Conservation (phyloP, 805 yeast genomes). For the Zygosaccharomyces gambellarensis region DNA sequence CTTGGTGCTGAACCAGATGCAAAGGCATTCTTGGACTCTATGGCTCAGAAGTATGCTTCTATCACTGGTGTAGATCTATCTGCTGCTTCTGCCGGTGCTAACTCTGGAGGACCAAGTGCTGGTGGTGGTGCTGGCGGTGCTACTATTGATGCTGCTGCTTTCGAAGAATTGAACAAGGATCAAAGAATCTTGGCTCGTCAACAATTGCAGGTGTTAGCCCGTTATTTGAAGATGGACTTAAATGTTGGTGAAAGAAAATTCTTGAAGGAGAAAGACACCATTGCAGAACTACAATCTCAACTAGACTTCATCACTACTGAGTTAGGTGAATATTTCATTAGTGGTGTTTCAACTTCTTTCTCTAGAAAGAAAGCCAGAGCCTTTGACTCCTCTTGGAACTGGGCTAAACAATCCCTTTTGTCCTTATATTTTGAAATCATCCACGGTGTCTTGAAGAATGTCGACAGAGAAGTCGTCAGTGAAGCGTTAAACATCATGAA, state of each 20-base stretch:
- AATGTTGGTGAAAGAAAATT: slow-evolving; percentile 85
- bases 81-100: slow-evolving; percentile 54
- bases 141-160: slow-evolving; percentile 90
- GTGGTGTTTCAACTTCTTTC: slow-evolving; percentile 86
- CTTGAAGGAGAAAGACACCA: slow-evolving; percentile 73
- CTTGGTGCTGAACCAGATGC: slow-evolving; percentile 85
- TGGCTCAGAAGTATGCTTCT: slow-evolving; percentile 82
- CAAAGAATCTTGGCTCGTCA: slow-evolving; percentile 47
- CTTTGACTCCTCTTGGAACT: slow-evolving; percentile 98
- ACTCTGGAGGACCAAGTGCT: slow-evolving; percentile 48
- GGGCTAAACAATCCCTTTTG: slow-evolving; percentile 98
- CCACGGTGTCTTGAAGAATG: slow-evolving; percentile 84
- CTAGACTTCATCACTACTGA: slow-evolving; percentile 70
- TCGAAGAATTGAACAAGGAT: slow-evolving; percentile 58
- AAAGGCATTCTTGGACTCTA: slow-evolving; percentile 75
- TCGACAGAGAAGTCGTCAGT: slow-evolving; percentile 93
- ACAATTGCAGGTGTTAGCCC: slow-evolving; percentile 82
- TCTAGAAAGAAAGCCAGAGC: slow-evolving; percentile 90
- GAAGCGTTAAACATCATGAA: slow-evolving; percentile 98
- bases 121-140: slow-evolving; percentile 72
- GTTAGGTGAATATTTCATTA: slow-evolving; percentile 89
- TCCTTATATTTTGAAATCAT: slow-evolving; percentile 93
- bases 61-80: slow-evolving; percentile 71
- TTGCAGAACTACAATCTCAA: slow-evolving; percentile 77
- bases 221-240: slow-evolving; percentile 88